Base-by-base conservation (phyloP, 2,329 filamentous ascomycete genomes). In the Fusarium nodosum region DNA sequence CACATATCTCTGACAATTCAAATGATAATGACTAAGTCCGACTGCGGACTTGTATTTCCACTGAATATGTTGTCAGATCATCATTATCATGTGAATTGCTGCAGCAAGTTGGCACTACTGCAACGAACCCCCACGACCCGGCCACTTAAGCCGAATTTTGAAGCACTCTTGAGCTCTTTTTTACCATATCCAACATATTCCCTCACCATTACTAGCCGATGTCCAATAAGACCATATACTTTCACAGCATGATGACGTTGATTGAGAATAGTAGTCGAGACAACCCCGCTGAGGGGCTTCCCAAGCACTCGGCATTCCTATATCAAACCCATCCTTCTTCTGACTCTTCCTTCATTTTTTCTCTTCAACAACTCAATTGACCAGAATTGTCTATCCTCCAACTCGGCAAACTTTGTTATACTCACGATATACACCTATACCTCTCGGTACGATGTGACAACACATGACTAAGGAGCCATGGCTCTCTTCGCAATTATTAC, bases 391-490 rank as follows among this genome's bases (percentile, higher is more conserved):
- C 16, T 61, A 12, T 15, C 9, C 9, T n/a, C 4, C 9, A 41
- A 13, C 7, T 20, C 11, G 13, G n/a, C n/a, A 20, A 31, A 22
- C 12, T 56, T 60, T 53, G n/a, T 60, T 65, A 12, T 30, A 31
- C 24, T 13, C 7, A 55, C 42, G 4, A 30, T 30, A 30, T 30
- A 44, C 47, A n/a, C 28, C 48, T 28, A 46, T 15, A 64, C 36
- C 48, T 64, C 60, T 64, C 42, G 73, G 73, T 75, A 75, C 73
- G 73, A 75, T 74, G 71, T 75, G 66, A 73, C 58, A 64, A 36
- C 59, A 16, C 64, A 75, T 47, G 57, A 53, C 41, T 58, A 68
- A 69, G 66, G 68, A 72, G 60, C 58, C 22, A 73, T 75, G 71
- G 56, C 74, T 58, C 71, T 58, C 55, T 72, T 75, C 69, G 72